These are phyloP conservation scores for Alternaria sp. DNA, from an alignment of 2,329 filamentous ascomycete species.

Conservation along the genomic window DNA sequence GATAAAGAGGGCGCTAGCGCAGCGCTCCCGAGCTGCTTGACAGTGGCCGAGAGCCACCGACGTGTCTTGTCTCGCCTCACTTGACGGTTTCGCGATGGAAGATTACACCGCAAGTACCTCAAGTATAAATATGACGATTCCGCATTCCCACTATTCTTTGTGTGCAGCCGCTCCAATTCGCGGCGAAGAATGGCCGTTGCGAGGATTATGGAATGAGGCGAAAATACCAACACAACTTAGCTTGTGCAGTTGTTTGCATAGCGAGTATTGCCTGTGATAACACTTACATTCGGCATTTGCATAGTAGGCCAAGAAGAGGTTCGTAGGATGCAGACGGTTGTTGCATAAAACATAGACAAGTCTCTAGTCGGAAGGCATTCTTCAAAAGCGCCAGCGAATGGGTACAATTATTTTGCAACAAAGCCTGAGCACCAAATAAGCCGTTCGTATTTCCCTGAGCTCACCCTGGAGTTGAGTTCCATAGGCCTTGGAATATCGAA, in stretches of 20 bases:
- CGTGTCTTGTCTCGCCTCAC: slow-evolving; percentile 5
- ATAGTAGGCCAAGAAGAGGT: neutral
- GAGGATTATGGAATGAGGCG: neutral
- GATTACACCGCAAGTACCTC: neutral
- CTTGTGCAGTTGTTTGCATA: neutral
- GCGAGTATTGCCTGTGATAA: neutral
- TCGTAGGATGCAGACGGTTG: neutral
- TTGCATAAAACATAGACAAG: neutral
- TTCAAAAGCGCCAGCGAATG: neutral
- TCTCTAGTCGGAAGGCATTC: neutral
- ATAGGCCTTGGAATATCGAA: neutral
- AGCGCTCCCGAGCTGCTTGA: neutral
- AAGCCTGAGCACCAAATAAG: too few species aligned
- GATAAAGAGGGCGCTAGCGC: neutral
- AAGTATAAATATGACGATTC: neutral
- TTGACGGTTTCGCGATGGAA: neutral
- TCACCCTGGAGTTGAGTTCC: too few species aligned
- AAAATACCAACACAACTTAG: neutral
- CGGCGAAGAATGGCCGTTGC: neutral
- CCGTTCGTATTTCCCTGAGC: neutral
- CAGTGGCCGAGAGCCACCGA: slow-evolving; percentile 1
- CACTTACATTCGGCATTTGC: neutral
- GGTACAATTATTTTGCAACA: neutral
- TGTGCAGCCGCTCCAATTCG: too few species aligned
- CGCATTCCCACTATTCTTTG: neutral